Base-by-base conservation (phyloP, 2,329 filamentous ascomycete genomes). In the Colletotrichum ledebouriae region DNA sequence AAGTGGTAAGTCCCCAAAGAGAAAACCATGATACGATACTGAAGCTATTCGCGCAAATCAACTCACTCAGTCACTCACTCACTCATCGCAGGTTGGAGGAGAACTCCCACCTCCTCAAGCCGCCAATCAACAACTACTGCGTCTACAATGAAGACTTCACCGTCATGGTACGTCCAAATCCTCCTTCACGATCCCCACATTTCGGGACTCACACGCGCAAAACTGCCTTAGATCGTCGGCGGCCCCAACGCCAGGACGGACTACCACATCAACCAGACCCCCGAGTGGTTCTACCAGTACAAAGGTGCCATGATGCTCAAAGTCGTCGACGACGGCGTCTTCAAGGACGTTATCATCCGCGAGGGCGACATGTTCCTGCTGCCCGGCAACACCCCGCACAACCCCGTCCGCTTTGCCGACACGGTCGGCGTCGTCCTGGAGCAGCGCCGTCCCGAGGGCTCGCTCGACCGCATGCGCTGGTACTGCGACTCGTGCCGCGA, bases 231-330 rank as follows among this genome's bases (percentile, higher is more conserved):
- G 92, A 94, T 97, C 74, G 94, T 99, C 71, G 96, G 96, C 77
- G 96, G 96, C 12, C 96, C 96, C 75, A 98, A 98, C 80, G 93
- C 93, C 70, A 90, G 96, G 72, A 98, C 94, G 63, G 96, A 98
- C 85, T 99, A 98, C 85, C 96, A 98, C 86, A 95, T 98, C 87
- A 98, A 98, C 85, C 85, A 90, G 75, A 98, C 95, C 0, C 90
- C 96, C 12, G 96, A 98, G 80, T 98, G 94, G 91, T 99, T 98
- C 89, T 98, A 96, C 86, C 95, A 98, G 81, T 90, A 97, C 87
- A 90, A 90, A 75, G 96, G 96, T 72, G 90, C 91, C 72, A 98
- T 98, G 95, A 85, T 96, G 66, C 91, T 99, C 73, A 97, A 97
- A 78, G 92, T 96, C 15, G 92, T 98, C 71, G 94, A 98, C 70